Percentiles rank a stretch among this genome's conserved stretches.
phyloP scores from a whole-genome alignment of 768 basidiomycete species.

The Macrolepiota dolichaula region DNA sequence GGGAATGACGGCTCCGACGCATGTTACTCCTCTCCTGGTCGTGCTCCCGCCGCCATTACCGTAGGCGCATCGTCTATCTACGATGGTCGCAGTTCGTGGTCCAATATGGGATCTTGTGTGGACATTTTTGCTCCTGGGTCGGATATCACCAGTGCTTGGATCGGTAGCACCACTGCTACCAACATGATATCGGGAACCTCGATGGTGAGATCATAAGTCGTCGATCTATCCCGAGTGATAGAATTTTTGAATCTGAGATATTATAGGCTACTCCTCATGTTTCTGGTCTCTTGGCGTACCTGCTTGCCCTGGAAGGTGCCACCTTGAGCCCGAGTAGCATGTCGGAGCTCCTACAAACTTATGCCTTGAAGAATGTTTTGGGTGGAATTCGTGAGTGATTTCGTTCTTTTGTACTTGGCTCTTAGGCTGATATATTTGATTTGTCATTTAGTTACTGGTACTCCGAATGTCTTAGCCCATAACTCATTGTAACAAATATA shows the following conservation, averaged over 20 bases:
- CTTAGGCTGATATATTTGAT: neutral
- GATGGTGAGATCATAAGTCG: conserved; percentile 18
- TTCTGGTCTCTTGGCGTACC: conserved; percentile 36
- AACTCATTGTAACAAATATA: neutral
- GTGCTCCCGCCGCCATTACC: conserved; percentile 30
- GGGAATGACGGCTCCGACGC: conserved; percentile 34
- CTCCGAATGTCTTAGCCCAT: conserved; percentile 1
- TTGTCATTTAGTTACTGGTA: neutral
- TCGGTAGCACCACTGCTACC: conserved; percentile 22
- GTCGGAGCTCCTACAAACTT: conserved; percentile 18
- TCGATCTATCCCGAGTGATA: neutral
- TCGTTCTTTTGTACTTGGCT: neutral
- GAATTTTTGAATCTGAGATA: neutral
- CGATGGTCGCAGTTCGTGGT: conserved; percentile 30
- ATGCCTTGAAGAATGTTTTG: conserved; percentile 25
- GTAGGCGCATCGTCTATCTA: conserved; percentile 35
- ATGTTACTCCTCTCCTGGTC: conserved; percentile 28
- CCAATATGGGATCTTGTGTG: conserved; percentile 37
- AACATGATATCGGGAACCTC: conserved; percentile 20
- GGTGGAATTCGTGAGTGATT: conserved; percentile 24
- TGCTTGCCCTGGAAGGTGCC: conserved; percentile 28
- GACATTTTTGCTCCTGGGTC: conserved; percentile 40
- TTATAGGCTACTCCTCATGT: conserved; percentile 36
- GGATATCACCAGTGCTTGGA: conserved; percentile 28
- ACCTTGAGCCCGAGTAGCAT: conserved; percentile 25